Evolutionary conservation across 768 basidiomycete species (phyloP).

Genomic region (Tulasnella sp.): DNA sequence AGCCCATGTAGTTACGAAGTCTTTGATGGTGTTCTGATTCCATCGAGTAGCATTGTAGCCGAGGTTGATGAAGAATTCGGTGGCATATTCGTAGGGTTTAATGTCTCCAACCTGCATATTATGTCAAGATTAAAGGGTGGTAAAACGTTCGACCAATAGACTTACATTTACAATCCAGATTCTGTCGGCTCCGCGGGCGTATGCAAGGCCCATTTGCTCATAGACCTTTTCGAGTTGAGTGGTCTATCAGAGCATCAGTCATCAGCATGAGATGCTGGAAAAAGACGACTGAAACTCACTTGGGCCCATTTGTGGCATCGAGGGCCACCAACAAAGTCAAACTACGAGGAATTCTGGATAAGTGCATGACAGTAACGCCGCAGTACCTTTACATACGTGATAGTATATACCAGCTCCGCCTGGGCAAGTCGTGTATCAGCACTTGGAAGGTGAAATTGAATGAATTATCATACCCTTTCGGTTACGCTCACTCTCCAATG

Average conservation of each 20-base stretch:
- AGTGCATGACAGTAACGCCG: no score
- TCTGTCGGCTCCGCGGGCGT: conserved; percentile 42
- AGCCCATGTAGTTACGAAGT: conserved; percentile 46
- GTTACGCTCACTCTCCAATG: conserved; percentile 39
- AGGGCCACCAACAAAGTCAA: conserved; percentile 45
- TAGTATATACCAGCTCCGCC: conserved; percentile 65
- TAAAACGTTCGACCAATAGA: neutral
- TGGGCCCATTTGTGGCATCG: conserved; percentile 60
- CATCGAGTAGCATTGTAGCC: conserved; percentile 49
- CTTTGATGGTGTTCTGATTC: conserved; percentile 39
- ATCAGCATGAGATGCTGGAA: no score
- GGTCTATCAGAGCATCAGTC: neutral
- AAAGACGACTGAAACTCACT: conserved; percentile 29
- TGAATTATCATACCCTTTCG: no score
- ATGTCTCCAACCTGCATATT: conserved; percentile 42
- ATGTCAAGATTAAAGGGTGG: no score
- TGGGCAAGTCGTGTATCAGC: no score
- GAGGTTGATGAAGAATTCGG: conserved; percentile 52
- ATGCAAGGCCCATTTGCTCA: conserved; percentile 57
- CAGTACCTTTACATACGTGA: no score
- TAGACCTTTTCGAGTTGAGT: conserved; percentile 29
- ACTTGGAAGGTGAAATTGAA: no score
- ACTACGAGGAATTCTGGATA: no score
- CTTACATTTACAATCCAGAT: conserved; percentile 55
- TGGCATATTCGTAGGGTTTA: conserved; percentile 60